Conservation (phyloP, 257 asterid species). For the Prunella vulgaris region DNA sequence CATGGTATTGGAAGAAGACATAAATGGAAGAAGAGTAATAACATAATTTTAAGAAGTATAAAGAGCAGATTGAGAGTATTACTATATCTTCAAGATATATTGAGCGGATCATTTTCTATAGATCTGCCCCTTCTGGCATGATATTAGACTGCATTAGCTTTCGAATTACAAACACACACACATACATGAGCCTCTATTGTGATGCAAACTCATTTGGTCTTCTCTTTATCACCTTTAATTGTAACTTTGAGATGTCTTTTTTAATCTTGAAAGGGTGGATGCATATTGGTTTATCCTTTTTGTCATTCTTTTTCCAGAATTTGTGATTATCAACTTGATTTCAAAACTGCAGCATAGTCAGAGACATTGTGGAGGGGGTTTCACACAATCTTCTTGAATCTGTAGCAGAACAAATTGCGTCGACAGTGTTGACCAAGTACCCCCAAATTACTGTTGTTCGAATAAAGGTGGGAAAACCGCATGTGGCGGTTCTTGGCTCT, state of each 20-base stretch:
- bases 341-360: constrained; percentile 51
- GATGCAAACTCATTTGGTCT: neutral
- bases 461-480: constrained; percentile 83
- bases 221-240: neutral
- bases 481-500: constrained; percentile 70
- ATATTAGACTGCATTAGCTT: too few species aligned
- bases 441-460: constrained; percentile 61
- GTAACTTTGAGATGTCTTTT: neutral
- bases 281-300: neutral
- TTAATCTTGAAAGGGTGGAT: neutral
- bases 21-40: too few species aligned
- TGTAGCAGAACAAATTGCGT: constrained; percentile 68
- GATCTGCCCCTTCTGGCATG: too few species aligned
- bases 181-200: neutral
- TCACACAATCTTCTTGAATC: constrained; percentile 76
- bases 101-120: too few species aligned
- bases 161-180: too few species aligned
- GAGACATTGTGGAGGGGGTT: constrained; percentile 63
- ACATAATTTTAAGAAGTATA: too few species aligned
- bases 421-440: constrained; percentile 40
- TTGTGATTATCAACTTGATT: neutral
- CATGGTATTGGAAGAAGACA: too few species aligned
- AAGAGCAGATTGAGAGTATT: too few species aligned
- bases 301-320: too few species aligned
- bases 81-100: too few species aligned